A percentile compares a stretch with the other conserved stretches of the same genome.
Evolutionary conservation across 805 yeast genomes (phyloP).

Genomic region (Kodamaea kakaduensis): DNA sequence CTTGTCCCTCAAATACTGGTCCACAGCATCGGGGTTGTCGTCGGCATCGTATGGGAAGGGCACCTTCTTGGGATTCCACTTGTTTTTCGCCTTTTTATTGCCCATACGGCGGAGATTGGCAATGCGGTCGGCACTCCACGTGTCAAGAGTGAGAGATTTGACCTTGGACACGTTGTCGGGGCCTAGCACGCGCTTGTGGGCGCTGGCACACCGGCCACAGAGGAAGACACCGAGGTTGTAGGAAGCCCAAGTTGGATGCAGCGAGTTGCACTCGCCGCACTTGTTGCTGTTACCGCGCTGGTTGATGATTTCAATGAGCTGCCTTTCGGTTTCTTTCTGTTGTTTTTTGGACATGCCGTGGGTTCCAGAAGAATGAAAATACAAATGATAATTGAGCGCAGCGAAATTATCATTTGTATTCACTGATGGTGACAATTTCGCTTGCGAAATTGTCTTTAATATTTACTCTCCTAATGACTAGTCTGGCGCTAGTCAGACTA

Average conservation of each 20-base stretch:
- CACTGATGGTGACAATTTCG: too few species aligned
- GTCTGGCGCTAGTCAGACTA: background rate
- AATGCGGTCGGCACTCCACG: conserved; percentile 60
- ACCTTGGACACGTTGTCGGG: conserved; percentile 49
- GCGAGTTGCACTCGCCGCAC: conserved; percentile 75
- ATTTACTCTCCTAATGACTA: too few species aligned
- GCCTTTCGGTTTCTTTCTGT: conserved; percentile 44
- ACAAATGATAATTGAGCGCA: background rate
- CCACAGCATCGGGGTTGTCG: conserved; percentile 53
- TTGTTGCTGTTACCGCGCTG: conserved; percentile 55
- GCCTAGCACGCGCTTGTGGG: conserved; percentile 57
- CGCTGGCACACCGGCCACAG: conserved; percentile 82
- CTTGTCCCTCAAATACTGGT: conserved; percentile 60
- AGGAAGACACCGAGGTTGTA: conserved; percentile 60
- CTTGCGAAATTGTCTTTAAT: background rate
- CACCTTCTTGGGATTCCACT: conserved; percentile 66
- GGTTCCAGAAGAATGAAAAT: too few species aligned
- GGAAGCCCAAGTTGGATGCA: conserved; percentile 61
- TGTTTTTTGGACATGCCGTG: conserved; percentile 35
- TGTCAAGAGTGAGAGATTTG: conserved; percentile 69
- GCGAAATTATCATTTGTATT: background rate
- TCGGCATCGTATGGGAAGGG: conserved; percentile 78
- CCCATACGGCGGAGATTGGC: conserved; percentile 47
- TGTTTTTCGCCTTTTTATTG: conserved; percentile 52
- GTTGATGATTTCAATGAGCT: conserved; percentile 59